Evolutionary conservation across 2,329 filamentous ascomycete genomes (phyloP), one percentile per base, ranked within the genome.

Genomic region (Paraphoma chrysanthemicola): DNA sequence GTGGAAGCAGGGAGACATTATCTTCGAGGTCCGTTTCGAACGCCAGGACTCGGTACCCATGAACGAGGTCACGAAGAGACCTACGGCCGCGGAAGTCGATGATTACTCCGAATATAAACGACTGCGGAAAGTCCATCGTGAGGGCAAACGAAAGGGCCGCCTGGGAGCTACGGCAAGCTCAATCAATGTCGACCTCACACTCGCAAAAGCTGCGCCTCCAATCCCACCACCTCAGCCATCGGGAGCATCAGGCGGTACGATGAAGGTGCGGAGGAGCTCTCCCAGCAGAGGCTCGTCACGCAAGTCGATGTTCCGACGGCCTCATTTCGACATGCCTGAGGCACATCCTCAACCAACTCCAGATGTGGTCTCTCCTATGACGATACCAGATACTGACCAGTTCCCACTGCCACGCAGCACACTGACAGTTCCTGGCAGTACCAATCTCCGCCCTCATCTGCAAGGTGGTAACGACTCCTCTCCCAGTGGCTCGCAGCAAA

Each of bases 91-190:
- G 42, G 81, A 83, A 53, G 58, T 81, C 6, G 81, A 83, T 56
- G 81, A 83, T 51, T 83, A 82, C 53, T 59, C 63, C 5, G 80
- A 81, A 48, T 82, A 81, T 69, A 82, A 82, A 60, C 76, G 78
- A 1, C 56, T 80, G 7, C 66, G 70, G 8, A 73, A 63, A 10
- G 14, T 64, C 14, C 44, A 69, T 17, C 67, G 63, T 5, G 66
- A 70, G 3, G 30, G 49, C 0, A 64, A 52, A 8, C 60, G 45
- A 17, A 60, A 54, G 30, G 57, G 38, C n/a, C 16, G 38, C n/a
- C 16, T 46, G 29, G 31, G 6, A 18, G 12, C 43, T 23, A 4
- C 14, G 12, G 17, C 23, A 7, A 14, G 28, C 14, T 5, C 30
- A 9, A 14, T 36, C 18, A 57, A 30, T 16, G 4, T 11, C 12